Conservation (phyloP, 768 basidiomycete species). For the Pleurotus sapidus region DNA sequence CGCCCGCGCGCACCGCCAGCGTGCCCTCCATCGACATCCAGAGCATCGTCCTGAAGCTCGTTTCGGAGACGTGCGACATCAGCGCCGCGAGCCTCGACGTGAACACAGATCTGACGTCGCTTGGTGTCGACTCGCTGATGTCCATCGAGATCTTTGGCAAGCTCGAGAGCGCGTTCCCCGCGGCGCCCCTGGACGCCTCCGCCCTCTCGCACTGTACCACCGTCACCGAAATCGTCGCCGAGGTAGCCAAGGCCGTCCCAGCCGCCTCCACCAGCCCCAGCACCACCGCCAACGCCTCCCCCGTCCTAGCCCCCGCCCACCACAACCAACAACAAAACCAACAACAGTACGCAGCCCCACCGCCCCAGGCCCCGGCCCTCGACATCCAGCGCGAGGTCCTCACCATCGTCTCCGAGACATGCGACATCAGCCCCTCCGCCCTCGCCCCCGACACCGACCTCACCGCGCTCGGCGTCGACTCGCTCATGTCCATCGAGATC, state of each 20-base stretch:
- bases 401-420: conserved; percentile 37
- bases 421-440: conserved; percentile 31
- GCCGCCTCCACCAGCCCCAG: background rate
- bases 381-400: conserved; percentile 28
- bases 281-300: background rate
- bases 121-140: conserved; percentile 66
- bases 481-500: conserved; percentile 61
- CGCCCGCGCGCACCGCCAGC: no score
- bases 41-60: conserved; percentile 27
- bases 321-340: no score
- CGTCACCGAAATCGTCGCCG: conserved; percentile 30
- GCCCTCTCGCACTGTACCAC: conserved; percentile 31
- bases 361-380: background rate
- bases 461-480: conserved; percentile 58
- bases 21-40: conserved; percentile 11
- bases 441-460: conserved; percentile 40
- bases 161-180: conserved; percentile 33
- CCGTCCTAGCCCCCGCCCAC: background rate
- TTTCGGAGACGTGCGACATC: conserved; percentile 41
- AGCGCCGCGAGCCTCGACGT: conserved; percentile 29
- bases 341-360: no score
- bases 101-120: conserved; percentile 42
- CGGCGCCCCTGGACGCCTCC: conserved; percentile 23
- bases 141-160: conserved; percentile 54
- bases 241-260: conserved; percentile 15